Evolutionary conservation across 768 basidiomycete species (phyloP), one percentile per base, ranked within the genome.

Genomic region (Russula dissimulans): DNA sequence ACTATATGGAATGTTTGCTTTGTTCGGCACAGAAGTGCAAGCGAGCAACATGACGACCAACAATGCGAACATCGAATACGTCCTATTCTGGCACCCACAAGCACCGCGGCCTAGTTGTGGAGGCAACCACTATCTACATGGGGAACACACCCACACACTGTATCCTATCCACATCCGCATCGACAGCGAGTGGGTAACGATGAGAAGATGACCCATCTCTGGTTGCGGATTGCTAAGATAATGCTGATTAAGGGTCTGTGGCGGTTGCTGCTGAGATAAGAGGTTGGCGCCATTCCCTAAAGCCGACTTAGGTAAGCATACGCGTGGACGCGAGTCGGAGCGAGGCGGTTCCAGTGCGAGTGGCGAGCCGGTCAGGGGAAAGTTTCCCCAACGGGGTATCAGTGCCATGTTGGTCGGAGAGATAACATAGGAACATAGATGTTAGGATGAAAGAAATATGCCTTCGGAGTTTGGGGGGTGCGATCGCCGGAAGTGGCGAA

Each of bases 391-490:
- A 39, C 26, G 34, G 22, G 10, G 14, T 8, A 12, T 11, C 14
- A 15, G 31, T 61, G 29, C 34, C 36, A n/a, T 42, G 39, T 18
- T 8, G 36, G 43, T 32, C 29, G 4, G 4, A 41, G 39, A 11
- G 39, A 41, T 41, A 49, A 42, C 12, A 41, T 9, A 43, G 18
- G 32, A 15, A n/a, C 32, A 14, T 43, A 29, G 60, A 57, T 53
- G 41, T n/a, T 22, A 50, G 39, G 56, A 51, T 42, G 55, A 47
- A 47, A 18, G 38, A 17, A 36, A 3, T 15, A 45, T 42, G 5
- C 34, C 18, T 38, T 62, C 61, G 61, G 61, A 57, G 55, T 61
- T 61, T 53, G 60, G 56, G 44, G 60, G 55, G 38, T 42, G 39
- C 31, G 55, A 38, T 38, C 12, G 22, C 56, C 49, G 55, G 47